Percentiles rank a stretch among this genome's conserved stretches.
phyloP scores from a whole-genome alignment of 257 asterid genomes.

The Plectranthus barbatus region DNA sequence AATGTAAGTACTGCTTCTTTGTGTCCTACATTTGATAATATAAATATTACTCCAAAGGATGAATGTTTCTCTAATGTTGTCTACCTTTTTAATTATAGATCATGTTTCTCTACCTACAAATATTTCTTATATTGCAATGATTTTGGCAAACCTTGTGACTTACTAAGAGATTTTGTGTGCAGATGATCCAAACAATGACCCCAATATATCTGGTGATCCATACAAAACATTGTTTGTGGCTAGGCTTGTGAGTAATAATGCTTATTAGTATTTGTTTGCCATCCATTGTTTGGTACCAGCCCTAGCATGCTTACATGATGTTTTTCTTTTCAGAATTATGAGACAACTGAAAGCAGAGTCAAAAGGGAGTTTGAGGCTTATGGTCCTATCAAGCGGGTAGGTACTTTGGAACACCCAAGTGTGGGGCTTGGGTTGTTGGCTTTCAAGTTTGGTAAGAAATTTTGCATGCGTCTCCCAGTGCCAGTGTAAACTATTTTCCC shows the following conservation, averaged over 20 bases:
- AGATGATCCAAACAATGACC: constrained; percentile 88
- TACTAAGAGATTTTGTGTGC: constrained; percentile 18
- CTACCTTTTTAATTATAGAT: not conserved
- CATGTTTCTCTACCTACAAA: not conserved
- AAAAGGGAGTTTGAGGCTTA: constrained; percentile 97
- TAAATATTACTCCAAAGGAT: not conserved
- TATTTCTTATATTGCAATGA: not conserved
- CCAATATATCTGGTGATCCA: constrained; percentile 85
- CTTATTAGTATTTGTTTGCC: not conserved
- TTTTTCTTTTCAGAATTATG: constrained; percentile 59
- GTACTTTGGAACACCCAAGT: constrained; percentile 61
- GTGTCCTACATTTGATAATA: not conserved
- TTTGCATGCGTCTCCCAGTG: constrained; percentile 23
- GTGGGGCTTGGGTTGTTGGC: constrained; percentile 62
- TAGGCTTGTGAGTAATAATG: constrained; percentile 65
- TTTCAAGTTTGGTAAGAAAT: constrained; percentile 78
- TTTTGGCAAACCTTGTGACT: constrained; percentile 1
- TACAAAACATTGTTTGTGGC: constrained; percentile 91
- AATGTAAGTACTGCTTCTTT: constrained; percentile 34
- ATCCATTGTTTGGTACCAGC: not conserved
- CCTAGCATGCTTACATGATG: constrained; percentile 3
- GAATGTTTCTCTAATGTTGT: not conserved
- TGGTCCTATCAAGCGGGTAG: constrained; percentile 99
- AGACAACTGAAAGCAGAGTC: constrained; percentile 90
- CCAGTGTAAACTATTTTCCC: not conserved